phyloP scores from a whole-genome alignment of 768 basidiomycete species.

The Boletus barrowsii region DNA sequence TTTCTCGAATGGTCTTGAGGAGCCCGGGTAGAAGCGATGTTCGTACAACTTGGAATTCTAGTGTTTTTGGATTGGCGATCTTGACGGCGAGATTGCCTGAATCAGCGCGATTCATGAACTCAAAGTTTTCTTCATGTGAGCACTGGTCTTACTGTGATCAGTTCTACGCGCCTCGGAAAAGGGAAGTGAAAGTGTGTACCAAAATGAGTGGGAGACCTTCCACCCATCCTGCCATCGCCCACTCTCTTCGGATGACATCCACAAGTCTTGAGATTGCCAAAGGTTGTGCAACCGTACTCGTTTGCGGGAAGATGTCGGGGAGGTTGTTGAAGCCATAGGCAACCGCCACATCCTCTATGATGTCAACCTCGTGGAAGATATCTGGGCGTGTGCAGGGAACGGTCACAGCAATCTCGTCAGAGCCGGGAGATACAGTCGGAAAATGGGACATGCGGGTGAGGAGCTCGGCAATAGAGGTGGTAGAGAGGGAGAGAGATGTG shows the following conservation, averaged over 20 bases:
- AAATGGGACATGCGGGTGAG: constrained; percentile 83
- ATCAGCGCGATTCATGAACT: constrained; percentile 84
- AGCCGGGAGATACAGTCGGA: constrained; percentile 41
- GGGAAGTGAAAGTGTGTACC: constrained; percentile 39
- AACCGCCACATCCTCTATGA: constrained; percentile 97
- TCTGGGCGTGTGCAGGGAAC: constrained; percentile 97
- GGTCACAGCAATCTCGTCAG: constrained; percentile 69
- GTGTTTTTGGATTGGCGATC: constrained; percentile 95
- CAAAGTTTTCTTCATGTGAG: constrained; percentile 98
- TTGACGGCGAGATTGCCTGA: constrained; percentile 79
- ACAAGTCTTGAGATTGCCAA: constrained; percentile 84
- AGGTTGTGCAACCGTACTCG: constrained; percentile 93
- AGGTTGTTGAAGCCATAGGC: constrained; percentile 98
- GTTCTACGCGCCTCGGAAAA: neutral
- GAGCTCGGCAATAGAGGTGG: constrained; percentile 64
- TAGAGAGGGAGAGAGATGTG: constrained; percentile 74
- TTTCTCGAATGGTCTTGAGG: constrained; percentile 95
- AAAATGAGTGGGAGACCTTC: constrained; percentile 94
- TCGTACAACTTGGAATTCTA: constrained; percentile 97
- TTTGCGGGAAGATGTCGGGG: constrained; percentile 85
- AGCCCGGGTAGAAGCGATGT: constrained; percentile 94
- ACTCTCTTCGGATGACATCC: constrained; percentile 85
- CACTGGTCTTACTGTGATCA: constrained; percentile 52
- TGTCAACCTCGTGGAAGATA: constrained; percentile 96
- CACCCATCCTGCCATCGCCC: constrained; percentile 94